Base-by-base conservation (phyloP, 164 flowering plant genomes). In the Chimonanthus praecox region DNA sequence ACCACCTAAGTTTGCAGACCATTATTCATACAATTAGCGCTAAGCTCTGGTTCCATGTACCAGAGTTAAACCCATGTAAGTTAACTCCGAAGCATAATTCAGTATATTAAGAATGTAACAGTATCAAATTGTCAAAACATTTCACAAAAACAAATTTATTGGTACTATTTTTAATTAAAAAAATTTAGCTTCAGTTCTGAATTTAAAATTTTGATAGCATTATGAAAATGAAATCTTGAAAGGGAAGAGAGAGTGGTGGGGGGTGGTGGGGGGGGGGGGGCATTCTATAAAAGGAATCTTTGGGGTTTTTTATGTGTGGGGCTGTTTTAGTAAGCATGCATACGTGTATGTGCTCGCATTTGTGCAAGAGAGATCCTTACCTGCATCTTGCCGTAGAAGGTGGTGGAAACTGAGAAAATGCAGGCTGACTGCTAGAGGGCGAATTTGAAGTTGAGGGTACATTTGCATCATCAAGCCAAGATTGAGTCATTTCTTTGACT, bases 381-480 rank as follows among this genome's bases (percentile, higher is more conserved):
- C 80, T 72, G 7, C 51, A 75, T 71, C 67, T 67, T 6, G 77
- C 67, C 50, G 74, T 58, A 69, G 72, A 51, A 67, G 70, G 13
- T 2, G 73, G 45, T 7, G 64, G 77, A 72, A 64, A 47, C 43
- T 79, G 78, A 45, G 74, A 46, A 71, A 70, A 64, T 1, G 49
- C 58, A 72, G 73, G 45, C 45, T 70, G 74, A 33, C 76, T 71
- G 21, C 71, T 58, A 66, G 48, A 66, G n/a, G 44, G 49, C 7
- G 48, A 44, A 45, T 10, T 66, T 7, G 81, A 71, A 0, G 75
- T 74, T 5, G 77, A 73, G 15, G 79, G 76, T 47, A 71, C 69
- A 71, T 74, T 75, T 16, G 46, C 76, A 69, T 71, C 80, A 70
- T 75, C 80, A 2, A 66, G 48, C 58, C 71, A 74, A 58, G 78